Conservation (phyloP, 2,329 filamentous ascomycete species). For the Gaeumannomyces tritici region DNA sequence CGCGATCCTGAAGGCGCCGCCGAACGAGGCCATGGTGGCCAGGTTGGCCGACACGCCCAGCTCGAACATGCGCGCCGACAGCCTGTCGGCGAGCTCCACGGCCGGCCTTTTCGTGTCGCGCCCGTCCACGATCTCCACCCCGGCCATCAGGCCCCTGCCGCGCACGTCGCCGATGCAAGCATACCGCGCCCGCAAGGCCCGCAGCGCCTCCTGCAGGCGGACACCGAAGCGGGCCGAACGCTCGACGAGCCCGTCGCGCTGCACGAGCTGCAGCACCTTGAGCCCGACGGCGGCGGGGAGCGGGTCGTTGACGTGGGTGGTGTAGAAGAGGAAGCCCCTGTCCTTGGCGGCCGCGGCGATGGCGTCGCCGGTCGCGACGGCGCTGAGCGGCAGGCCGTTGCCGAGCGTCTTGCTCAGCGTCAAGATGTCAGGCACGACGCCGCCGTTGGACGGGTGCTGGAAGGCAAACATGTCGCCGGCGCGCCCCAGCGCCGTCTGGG, state of each 20-base stretch:
- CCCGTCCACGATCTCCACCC: constrained; percentile 47
- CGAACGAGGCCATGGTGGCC: constrained; percentile 41
- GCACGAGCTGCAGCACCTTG: constrained; percentile 53
- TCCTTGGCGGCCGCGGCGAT: constrained; percentile 40
- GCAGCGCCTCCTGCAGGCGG: constrained; percentile 36
- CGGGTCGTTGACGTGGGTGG: constrained; percentile 54
- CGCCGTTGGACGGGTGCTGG: constrained; percentile 27
- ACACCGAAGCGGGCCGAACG: constrained; percentile 32
- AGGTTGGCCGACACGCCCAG: constrained; percentile 49
- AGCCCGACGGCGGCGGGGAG: constrained; percentile 48
- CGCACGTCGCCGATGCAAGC: constrained; percentile 53
- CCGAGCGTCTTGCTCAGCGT: constrained; percentile 45
- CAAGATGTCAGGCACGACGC: constrained; percentile 37
- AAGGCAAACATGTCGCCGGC: constrained; percentile 51
- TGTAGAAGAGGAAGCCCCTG: constrained; percentile 45
- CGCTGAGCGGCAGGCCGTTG: constrained; percentile 43
- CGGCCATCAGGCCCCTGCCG: constrained; percentile 47
- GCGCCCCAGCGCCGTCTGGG: constrained; percentile 48
- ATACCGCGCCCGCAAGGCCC: constrained; percentile 36
- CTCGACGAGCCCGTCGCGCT: constrained; percentile 41
- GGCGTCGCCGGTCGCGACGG: constrained; percentile 43
- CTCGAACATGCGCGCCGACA: constrained; percentile 21
- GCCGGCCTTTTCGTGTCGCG: constrained; percentile 31
- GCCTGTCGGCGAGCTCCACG: constrained; percentile 32
- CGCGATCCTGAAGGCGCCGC: constrained; percentile 48